phyloP scores from a whole-genome alignment of 306 rosid species.

The Lathyrus oleraceus region DNA sequence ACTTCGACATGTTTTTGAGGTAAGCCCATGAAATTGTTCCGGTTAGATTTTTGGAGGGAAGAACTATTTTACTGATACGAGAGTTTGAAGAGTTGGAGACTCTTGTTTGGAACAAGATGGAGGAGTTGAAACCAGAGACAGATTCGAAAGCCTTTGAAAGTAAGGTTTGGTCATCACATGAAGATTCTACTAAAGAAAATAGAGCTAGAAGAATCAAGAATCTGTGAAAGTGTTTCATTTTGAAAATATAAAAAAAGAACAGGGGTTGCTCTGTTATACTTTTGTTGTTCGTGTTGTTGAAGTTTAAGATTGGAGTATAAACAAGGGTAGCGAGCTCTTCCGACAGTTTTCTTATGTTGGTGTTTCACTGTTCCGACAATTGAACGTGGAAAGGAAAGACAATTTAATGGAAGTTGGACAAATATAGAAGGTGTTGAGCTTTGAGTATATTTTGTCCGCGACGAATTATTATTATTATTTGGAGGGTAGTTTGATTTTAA shows the following conservation, averaged over 20 bases:
- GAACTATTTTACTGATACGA: conserved; percentile 45
- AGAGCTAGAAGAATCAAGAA: conserved; percentile 45
- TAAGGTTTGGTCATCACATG: conserved; percentile 53
- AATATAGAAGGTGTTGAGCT: not conserved
- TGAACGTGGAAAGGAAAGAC: not conserved
- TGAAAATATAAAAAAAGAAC: not conserved
- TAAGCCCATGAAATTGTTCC: conserved; percentile 70
- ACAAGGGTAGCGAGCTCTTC: not conserved
- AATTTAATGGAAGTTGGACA: not conserved
- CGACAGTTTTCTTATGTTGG: not conserved
- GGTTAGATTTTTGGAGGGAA: conserved; percentile 60
- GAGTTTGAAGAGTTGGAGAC: conserved; percentile 41
- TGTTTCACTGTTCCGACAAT: not conserved
- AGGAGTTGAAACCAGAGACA: conserved; percentile 59
- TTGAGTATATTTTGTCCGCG: not conserved
- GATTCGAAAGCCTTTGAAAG: conserved; percentile 67
- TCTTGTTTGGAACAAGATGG: conserved; percentile 46
- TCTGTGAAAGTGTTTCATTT: conserved; percentile 50
- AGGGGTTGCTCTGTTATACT: not conserved
- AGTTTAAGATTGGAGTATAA: not conserved
- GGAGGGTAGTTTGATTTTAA: too few species aligned
- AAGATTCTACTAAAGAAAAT: conserved; percentile 42
- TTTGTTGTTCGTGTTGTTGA: not conserved
- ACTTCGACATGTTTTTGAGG: conserved; percentile 52
- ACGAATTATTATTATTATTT: too few species aligned